Evolutionary conservation across 257 asterid genomes (phyloP).

Genomic region (Nicotiana attenuata): DNA sequence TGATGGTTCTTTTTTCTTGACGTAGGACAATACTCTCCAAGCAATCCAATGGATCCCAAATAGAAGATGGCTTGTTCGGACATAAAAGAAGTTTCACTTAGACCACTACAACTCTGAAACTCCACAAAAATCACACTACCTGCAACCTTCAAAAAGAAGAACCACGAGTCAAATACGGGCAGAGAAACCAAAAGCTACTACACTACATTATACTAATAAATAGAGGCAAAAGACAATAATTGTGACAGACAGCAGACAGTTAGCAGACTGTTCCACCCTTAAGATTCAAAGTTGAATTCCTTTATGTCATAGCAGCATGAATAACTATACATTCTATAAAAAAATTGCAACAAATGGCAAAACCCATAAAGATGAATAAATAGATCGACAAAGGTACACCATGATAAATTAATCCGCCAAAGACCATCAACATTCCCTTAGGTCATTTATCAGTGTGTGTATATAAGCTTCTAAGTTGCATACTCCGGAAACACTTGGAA

Average conservation of each 20-base stretch:
- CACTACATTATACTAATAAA: no score
- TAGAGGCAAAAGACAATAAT: no score
- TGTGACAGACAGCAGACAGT: no score
- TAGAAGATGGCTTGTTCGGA: conserved; percentile 21
- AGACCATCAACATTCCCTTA: background rate
- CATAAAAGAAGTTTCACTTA: conserved; percentile 17
- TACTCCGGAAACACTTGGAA: background rate
- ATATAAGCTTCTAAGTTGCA: background rate
- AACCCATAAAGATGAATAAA: background rate
- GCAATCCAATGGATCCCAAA: conserved; percentile 19
- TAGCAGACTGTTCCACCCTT: background rate
- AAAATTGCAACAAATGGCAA: background rate
- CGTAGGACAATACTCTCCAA: conserved; percentile 15
- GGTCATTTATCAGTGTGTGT: background rate
- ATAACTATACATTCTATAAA: background rate
- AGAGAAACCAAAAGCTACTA: background rate
- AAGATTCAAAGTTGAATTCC: background rate
- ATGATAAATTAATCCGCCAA: background rate
- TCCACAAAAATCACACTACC: background rate
- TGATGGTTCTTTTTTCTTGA: conserved; percentile 5
- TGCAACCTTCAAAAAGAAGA: background rate
- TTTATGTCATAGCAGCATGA: background rate
- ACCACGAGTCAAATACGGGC: background rate
- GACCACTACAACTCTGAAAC: background rate
- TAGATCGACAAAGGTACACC: background rate